Conservation (phyloP, 768 basidiomycete species). For the Sarcodon aspratus region DNA sequence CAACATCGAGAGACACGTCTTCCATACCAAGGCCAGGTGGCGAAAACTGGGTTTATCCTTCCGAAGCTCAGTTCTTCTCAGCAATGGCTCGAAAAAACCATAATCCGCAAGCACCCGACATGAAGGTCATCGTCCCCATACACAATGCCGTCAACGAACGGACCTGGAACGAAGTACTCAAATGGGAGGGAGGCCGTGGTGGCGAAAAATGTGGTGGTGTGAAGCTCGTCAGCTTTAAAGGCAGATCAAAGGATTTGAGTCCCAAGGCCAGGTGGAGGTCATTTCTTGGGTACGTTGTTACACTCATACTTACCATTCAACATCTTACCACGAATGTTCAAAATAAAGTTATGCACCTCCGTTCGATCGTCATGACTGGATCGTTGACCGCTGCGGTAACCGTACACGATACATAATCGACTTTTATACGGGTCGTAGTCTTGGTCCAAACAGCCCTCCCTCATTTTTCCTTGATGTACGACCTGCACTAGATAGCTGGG, state of each 20-base stretch:
- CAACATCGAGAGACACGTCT: slow-evolving; percentile 69
- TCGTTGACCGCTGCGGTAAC: slow-evolving; percentile 86
- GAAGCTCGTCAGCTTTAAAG: slow-evolving; percentile 84
- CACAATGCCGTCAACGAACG: slow-evolving; percentile 97
- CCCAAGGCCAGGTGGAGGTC: slow-evolving; percentile 76
- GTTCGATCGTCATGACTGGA: slow-evolving; percentile 98
- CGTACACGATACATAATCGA: slow-evolving; percentile 93
- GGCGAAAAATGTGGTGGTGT: slow-evolving; percentile 75
- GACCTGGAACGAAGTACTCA: slow-evolving; percentile 37
- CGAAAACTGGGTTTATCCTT: slow-evolving; percentile 94
- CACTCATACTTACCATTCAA: neutral
- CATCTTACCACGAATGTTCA: slow-evolving; percentile 6
- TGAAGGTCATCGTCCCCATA: slow-evolving; percentile 93
- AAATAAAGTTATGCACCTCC: slow-evolving; percentile 73
- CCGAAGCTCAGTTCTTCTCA: slow-evolving; percentile 96
- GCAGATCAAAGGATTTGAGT: slow-evolving; percentile 68
- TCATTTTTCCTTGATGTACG: slow-evolving; percentile 93
- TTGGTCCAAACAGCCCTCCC: slow-evolving; percentile 31
- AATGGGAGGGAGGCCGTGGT: slow-evolving; percentile 59
- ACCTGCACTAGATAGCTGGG: slow-evolving; percentile 91
- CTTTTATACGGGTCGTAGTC: slow-evolving; percentile 80
- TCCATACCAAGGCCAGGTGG: slow-evolving; percentile 72
- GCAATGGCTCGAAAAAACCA: slow-evolving; percentile 95
- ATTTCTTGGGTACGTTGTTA: slow-evolving; percentile 64
- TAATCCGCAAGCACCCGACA: slow-evolving; percentile 76